Evolutionary conservation across 306 rosid genomes (phyloP).

Genomic region (Herpetospermum pedunculosum): DNA sequence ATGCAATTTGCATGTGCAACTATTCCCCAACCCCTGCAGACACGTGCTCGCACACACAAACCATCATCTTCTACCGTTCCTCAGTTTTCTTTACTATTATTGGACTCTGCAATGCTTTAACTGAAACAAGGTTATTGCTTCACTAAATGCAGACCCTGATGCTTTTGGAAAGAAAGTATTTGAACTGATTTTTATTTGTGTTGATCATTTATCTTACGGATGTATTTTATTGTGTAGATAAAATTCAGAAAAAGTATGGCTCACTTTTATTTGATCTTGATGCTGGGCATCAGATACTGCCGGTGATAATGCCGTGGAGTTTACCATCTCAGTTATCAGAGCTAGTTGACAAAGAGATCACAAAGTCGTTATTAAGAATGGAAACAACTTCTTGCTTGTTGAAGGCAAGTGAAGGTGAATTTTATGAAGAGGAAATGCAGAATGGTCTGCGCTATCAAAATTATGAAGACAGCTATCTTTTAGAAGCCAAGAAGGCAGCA

Average conservation of each 20-base stretch:
- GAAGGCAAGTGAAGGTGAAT: constrained; percentile 27
- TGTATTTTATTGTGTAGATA: constrained; percentile 32
- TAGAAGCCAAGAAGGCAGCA: constrained; percentile 41
- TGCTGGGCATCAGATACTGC: constrained; percentile 57
- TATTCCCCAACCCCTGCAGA: not conserved
- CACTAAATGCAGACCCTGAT: not conserved
- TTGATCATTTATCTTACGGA: not conserved
- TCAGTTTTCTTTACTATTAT: not conserved
- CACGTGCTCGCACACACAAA: not conserved
- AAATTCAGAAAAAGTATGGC: constrained; percentile 28
- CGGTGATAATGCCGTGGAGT: constrained; percentile 72
- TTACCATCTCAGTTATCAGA: constrained; percentile 64
- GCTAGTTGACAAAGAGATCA: constrained; percentile 56
- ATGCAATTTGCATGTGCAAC: not conserved
- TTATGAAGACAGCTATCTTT: constrained; percentile 15
- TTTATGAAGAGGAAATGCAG: constrained; percentile 24
- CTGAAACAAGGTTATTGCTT: not conserved
- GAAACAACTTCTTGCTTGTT: constrained; percentile 30
- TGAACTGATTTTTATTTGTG: not conserved
- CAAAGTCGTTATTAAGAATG: constrained; percentile 27
- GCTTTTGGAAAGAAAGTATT: not conserved
- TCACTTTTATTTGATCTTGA: constrained; percentile 62
- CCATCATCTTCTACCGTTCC: not conserved
- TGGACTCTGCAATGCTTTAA: not conserved
- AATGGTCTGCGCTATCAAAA: constrained; percentile 15